phyloP scores from a whole-genome alignment of 2,329 filamentous ascomycete genomes.

The Cercospora sp. region DNA sequence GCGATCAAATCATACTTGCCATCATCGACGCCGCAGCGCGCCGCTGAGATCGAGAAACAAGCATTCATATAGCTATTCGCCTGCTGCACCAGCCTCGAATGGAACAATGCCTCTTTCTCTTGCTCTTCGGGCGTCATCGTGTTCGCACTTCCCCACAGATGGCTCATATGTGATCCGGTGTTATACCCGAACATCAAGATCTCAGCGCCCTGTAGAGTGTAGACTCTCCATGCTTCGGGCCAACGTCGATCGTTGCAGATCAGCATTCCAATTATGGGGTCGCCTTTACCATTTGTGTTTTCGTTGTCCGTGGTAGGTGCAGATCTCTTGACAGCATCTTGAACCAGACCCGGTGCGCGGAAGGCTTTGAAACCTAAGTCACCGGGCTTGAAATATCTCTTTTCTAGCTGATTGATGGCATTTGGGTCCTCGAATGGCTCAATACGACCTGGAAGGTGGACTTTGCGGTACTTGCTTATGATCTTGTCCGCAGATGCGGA shows the following conservation, averaged over 20 bases:
- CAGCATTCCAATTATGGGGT: slow-evolving; percentile 57
- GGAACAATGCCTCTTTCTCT: slow-evolving; percentile 52
- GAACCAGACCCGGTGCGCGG: slow-evolving; percentile 51
- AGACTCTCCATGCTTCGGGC: slow-evolving; percentile 56
- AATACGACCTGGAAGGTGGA: slow-evolving; percentile 57
- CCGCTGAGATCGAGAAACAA: slow-evolving; percentile 53
- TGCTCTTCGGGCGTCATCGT: slow-evolving; percentile 49
- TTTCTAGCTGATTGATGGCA: slow-evolving; percentile 58
- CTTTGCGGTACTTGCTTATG: slow-evolving; percentile 57
- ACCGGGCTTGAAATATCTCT: slow-evolving; percentile 57
- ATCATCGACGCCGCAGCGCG: slow-evolving; percentile 55
- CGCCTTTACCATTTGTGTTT: slow-evolving; percentile 43
- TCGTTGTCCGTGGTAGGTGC: slow-evolving; percentile 19
- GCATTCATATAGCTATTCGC: slow-evolving; percentile 57
- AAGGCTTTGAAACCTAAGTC: slow-evolving; percentile 58
- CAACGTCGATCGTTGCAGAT: slow-evolving; percentile 57
- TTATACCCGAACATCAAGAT: slow-evolving; percentile 52
- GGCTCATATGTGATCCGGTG: slow-evolving; percentile 47
- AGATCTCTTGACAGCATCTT: slow-evolving; percentile 40
- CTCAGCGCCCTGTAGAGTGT: slow-evolving; percentile 55
- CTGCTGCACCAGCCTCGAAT: slow-evolving; percentile 56
- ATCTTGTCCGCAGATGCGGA: slow-evolving; percentile 47
- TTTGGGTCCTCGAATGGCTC: slow-evolving; percentile 53
- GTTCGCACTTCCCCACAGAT: slow-evolving; percentile 46
- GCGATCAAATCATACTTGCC: slow-evolving; percentile 54